These are phyloP conservation scores for Russula compacta DNA, from an alignment of 768 basidiomycete species.

Conservation along the genomic window DNA sequence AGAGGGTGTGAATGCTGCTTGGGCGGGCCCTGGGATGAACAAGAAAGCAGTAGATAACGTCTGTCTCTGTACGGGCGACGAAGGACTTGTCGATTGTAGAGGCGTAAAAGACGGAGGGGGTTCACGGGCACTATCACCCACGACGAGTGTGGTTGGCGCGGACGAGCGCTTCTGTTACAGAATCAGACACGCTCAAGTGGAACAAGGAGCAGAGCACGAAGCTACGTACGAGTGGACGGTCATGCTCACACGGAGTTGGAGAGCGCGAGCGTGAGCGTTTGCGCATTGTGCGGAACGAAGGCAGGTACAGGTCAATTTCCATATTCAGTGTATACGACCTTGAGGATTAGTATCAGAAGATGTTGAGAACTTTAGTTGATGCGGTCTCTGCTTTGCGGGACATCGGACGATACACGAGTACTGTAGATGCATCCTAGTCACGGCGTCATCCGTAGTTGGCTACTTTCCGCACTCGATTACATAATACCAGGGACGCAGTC, in stretches of 20 bases:
- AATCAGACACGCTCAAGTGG: not conserved
- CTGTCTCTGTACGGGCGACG: conserved; percentile 23
- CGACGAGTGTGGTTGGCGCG: conserved; percentile 28
- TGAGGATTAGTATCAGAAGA: not conserved
- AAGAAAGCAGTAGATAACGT: not conserved
- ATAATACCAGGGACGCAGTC: no score
- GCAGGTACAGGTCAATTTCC: conserved; percentile 49
- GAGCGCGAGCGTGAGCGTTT: conserved; percentile 27
- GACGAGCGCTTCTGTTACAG: conserved; percentile 47
- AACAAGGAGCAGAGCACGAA: not conserved
- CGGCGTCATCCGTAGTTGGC: no score
- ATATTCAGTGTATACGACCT: conserved; percentile 28
- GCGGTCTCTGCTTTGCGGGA: no score
- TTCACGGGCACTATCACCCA: conserved; percentile 22
- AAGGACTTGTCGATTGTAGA: conserved; percentile 14
- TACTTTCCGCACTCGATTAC: no score
- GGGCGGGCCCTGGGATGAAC: not conserved
- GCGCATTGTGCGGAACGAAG: conserved; percentile 30
- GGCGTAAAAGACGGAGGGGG: conserved; percentile 12
- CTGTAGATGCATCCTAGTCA: no score
- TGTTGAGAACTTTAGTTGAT: no score
- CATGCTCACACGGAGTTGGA: conserved; percentile 28
- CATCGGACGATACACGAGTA: no score
- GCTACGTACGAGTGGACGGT: conserved; percentile 46
- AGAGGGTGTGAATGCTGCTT: conserved; percentile 12